These are phyloP conservation scores for Ceratobasidium sp. DNA, from an alignment of 1,284 basidiomycete genomes.

Conservation along the genomic window DNA sequence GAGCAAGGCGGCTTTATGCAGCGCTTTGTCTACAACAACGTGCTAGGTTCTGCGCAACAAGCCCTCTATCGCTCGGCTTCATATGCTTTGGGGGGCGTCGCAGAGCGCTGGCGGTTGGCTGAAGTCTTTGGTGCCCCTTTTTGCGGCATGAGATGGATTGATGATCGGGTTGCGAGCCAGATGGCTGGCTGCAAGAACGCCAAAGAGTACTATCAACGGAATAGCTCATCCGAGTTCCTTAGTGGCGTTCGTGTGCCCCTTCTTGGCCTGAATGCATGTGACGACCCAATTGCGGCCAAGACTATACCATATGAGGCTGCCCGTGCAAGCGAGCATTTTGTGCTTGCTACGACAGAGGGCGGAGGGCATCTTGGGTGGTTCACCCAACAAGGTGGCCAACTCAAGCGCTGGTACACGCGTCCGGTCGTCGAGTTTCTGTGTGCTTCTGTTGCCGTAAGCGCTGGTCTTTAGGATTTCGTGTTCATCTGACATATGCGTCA, in stretches of 20 bases:
- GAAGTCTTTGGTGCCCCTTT: conserved; percentile 8
- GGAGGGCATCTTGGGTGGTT: conserved; percentile 67
- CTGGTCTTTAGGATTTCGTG: neutral
- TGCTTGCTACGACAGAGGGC: conserved; percentile 55
- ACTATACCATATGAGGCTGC: conserved; percentile 46
- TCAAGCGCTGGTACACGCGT: conserved; percentile 38
- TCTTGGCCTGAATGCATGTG: conserved; percentile 59
- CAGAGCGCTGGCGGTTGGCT: neutral
- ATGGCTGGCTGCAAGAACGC: conserved; percentile 53
- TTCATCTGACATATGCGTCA: conserved; percentile 11
- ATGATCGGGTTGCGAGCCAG: conserved; percentile 45
- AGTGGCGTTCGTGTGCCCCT: conserved; percentile 42
- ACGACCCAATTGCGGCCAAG: conserved; percentile 59
- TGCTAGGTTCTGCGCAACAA: conserved; percentile 54
- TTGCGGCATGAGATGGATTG: conserved; percentile 37
- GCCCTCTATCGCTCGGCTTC: conserved; percentile 32
- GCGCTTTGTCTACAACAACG: conserved; percentile 52
- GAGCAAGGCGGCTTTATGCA: conserved; percentile 51
- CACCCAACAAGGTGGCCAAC: conserved; percentile 46
- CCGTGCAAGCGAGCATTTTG: conserved; percentile 53
- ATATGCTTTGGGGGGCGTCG: conserved; percentile 34
- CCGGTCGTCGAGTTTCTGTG: conserved; percentile 33
- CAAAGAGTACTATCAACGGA: conserved; percentile 58
- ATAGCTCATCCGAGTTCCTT: conserved; percentile 39
- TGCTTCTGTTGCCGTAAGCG: conserved; percentile 8